phyloP scores from a whole-genome alignment of 352 stramenopile genomes.

The Elongisporangium undulatum region DNA sequence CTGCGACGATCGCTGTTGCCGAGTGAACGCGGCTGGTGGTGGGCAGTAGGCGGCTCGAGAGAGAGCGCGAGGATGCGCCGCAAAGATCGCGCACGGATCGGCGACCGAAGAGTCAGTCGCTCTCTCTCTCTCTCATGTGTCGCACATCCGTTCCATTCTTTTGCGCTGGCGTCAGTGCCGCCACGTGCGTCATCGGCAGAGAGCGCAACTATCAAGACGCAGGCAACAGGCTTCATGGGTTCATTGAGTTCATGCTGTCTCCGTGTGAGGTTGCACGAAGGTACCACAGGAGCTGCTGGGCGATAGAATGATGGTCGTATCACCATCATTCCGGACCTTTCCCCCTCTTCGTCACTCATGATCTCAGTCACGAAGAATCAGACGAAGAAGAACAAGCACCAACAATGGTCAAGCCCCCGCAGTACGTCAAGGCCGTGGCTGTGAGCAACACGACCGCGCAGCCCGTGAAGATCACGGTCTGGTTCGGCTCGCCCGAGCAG shows the following conservation, averaged over 20 bases:
- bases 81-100: neutral
- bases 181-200: neutral
- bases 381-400: slow-evolving; percentile 6
- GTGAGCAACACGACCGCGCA: slow-evolving; percentile 68
- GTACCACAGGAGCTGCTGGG: neutral
- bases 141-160: neutral
- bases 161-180: neutral
- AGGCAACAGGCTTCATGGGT: neutral
- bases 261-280: neutral
- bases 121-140: neutral
- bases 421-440: slow-evolving; percentile 69
- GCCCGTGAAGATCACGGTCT: slow-evolving; percentile 46
- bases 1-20: neutral
- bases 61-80: neutral
- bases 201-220: neutral
- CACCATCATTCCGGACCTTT: neutral
- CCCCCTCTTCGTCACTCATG: neutral
- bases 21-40: neutral
- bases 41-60: neutral
- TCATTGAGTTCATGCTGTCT: neutral
- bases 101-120: neutral
- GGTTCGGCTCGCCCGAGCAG: slow-evolving; percentile 69
- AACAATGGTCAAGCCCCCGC: slow-evolving; percentile 43
- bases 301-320: neutral
- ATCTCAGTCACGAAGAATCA: slow-evolving; percentile 10